Base-by-base conservation (phyloP, 495 filamentous ascomycete species). In the Chaetomium fimeti region DNA sequence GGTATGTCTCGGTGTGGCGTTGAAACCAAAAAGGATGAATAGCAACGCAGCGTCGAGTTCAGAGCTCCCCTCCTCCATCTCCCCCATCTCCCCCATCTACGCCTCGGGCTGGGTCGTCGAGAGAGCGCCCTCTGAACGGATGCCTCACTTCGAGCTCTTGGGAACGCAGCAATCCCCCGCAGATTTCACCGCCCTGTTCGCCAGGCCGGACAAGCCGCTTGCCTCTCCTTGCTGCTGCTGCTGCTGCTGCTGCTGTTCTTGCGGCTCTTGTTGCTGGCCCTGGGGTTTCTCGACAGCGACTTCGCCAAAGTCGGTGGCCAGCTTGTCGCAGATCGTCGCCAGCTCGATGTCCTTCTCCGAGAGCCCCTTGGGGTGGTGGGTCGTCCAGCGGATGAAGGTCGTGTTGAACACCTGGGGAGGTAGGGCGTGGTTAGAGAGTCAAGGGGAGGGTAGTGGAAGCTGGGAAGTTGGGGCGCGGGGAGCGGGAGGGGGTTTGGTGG, bases 331-430 rank as follows among this genome's bases (percentile, higher is more conserved):
- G 63, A 84, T 81, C 47, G 72, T 74, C 1, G 90, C 90, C 75
- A 92, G 81, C 18, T 80, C 71, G 43, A 88, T 72, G 69, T 93
- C 90, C 66, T 87, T 88, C 27, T 76, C 64, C 0, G 87, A 88
- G n/a, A 93, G 79, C n/a, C 90, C 89, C 24, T 80, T 78, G 11
- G 88, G 88, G 51, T 79, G 79, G 75, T 93, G 89, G 20, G 90
- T 92, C 13, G 89, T 92, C 90, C 88, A 92, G 47, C 85, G 80
- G 60, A 89, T 85, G 68, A 80, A 81, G 18, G 81, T 81, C 29
- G 76, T 84, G 66, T 87, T 87, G 73, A 84, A 89, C 8, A 83
- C 79, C 85, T 88, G 32, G 40, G 52, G 12, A 51, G 28, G 16
- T 3, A 16, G 13, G 28, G 55, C 24, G 18, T 16, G 43, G 36